Evolutionary conservation across 148 eudicot genomes (phyloP).

Genomic region (Nepenthes mirabilis): DNA sequence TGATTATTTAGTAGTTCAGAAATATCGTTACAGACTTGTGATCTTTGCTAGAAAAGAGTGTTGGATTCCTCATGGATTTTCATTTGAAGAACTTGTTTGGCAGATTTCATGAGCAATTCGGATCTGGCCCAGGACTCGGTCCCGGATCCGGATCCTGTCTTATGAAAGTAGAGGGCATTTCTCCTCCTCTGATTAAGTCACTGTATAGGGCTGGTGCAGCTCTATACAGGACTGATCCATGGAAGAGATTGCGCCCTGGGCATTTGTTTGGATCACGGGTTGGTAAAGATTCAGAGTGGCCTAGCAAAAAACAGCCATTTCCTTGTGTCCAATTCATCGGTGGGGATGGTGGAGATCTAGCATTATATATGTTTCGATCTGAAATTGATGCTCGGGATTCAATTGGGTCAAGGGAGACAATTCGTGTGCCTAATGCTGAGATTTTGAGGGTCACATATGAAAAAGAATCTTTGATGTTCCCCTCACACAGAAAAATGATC

Average conservation of each 20-base stretch:
- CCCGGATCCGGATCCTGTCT: slow-evolving; percentile 56
- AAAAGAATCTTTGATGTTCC: slow-evolving; percentile 35
- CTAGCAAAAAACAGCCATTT: slow-evolving; percentile 39
- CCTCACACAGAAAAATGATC: slow-evolving; percentile 38
- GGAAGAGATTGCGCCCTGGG: slow-evolving; percentile 45
- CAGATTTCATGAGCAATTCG: slow-evolving; percentile 57
- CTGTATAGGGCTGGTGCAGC: slow-evolving; percentile 52
- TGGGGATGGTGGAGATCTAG: slow-evolving; percentile 60
- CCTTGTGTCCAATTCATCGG: slow-evolving; percentile 50
- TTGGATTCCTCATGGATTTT: slow-evolving; percentile 23
- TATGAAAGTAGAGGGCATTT: slow-evolving; percentile 36
- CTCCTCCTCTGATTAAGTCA: slow-evolving; percentile 36
- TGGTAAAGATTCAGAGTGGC: slow-evolving; percentile 57
- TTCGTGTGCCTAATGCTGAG: slow-evolving; percentile 42
- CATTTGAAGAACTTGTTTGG: slow-evolving; percentile 53
- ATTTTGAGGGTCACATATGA: slow-evolving; percentile 52
- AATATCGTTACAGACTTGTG: neutral
- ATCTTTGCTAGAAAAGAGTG: neutral
- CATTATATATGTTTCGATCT: slow-evolving; percentile 39
- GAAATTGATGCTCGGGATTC: slow-evolving; percentile 36
- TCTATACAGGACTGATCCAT: slow-evolving; percentile 49
- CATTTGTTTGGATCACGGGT: slow-evolving; percentile 42
- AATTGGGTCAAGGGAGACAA: slow-evolving; percentile 36
- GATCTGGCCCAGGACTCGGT: slow-evolving; percentile 63
- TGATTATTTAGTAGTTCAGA: neutral